Base-by-base conservation (phyloP, 257 asterid genomes). In the Rauvolfia tetraphylla region DNA sequence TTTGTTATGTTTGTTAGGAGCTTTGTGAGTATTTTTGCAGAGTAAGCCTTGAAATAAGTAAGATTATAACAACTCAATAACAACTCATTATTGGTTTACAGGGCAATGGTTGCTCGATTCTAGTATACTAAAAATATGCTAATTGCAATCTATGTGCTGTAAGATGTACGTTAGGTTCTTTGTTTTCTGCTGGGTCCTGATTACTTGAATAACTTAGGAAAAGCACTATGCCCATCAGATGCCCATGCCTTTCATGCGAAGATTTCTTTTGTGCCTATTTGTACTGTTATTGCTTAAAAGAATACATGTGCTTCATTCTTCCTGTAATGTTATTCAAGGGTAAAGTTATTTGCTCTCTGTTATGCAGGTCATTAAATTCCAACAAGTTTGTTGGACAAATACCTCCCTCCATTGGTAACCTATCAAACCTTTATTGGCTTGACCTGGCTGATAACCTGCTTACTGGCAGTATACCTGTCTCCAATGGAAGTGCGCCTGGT, bases 381-480 rank as follows among this genome's bases (percentile, higher is more conserved):
- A 92, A 92, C 88, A 86, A 77, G 71, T 93, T 95, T 73, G 69
- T 82, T 76, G 99, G 95, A 53, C 74, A 9, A 61, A 95, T 95
- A 82, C 99, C 99, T 29, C 83, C 91, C 78, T 74, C 90, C 8
- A 72, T 93, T 56, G 99, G 99, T 53, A 29, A 61, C 57, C 79
- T 93, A 70, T 62, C 82, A 27, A 78, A 79, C 18, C 96, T 95
- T 65, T 61, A 20, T 81, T 91, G 96, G 99, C 86, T 95, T 77
- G 99, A 95, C 85, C 42, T 95, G 74, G 98, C 98, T 36, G 97
- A 93, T 78, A 95, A 95, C 85, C 79, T 14, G 84, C 91, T 95
- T 71, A 84, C 75, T 17, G 99, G 99, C 53, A 78, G 79, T 36
- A 83, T 95, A 86, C 99, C 99, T 0, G 89, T 95, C 82, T 95